Evolutionary conservation across 345 rosid genomes (phyloP).

Genomic region (Toxicodendron radicans): DNA sequence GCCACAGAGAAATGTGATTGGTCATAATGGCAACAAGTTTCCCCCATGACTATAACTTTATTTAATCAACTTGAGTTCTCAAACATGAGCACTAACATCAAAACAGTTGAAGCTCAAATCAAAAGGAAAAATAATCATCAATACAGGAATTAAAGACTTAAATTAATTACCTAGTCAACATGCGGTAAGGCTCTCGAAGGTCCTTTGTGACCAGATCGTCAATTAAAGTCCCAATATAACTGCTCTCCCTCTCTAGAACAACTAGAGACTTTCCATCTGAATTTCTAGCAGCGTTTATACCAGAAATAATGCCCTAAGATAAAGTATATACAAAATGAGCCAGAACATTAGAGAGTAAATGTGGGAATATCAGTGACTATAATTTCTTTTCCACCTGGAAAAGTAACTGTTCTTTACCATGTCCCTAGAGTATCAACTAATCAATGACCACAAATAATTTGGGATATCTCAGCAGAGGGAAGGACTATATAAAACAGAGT

Average conservation of each 20-base stretch:
- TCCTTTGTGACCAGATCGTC: slow-evolving; percentile 96
- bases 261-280: slow-evolving; percentile 73
- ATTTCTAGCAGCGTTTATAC: slow-evolving; percentile 93
- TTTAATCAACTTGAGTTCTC: background rate
- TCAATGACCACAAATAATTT: slow-evolving; percentile 14
- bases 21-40: background rate
- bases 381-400: background rate
- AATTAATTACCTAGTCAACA: slow-evolving; percentile 77
- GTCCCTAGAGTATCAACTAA: background rate
- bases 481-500: slow-evolving; percentile 10
- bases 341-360: slow-evolving; percentile 6
- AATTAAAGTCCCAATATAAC: slow-evolving; percentile 87
- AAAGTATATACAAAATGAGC: background rate
- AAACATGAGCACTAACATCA: slow-evolving; percentile 5
- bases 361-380: background rate
- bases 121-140: background rate
- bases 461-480: slow-evolving; percentile 19
- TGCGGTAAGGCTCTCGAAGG: slow-evolving; percentile 95
- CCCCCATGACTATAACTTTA: background rate
- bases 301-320: slow-evolving; percentile 83
- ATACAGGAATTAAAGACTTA: background rate
- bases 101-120: background rate
- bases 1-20: background rate
- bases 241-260: slow-evolving; percentile 97
- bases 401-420: slow-evolving; percentile 11